Evolutionary conservation across 106 monocot species (phyloP).

Genomic region (Allium fistulosum): DNA sequence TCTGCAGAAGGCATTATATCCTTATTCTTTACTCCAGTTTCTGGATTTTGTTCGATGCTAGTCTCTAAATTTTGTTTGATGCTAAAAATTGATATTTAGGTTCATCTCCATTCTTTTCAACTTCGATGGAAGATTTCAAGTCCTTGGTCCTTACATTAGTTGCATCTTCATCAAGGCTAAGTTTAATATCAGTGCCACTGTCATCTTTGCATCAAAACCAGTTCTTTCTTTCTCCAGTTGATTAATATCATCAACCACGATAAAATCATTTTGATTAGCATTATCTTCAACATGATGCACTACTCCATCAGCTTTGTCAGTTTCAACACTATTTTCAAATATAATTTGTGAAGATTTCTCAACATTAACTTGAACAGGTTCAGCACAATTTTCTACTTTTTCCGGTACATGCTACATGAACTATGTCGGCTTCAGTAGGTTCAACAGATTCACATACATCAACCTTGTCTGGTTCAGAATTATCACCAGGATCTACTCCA

Average conservation of each 20-base stretch:
- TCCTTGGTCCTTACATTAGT: conserved; percentile 5
- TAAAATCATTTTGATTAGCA: conserved; percentile 9
- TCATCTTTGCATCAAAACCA: not conserved
- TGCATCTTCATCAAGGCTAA: conserved; percentile 6
- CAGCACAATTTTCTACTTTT: conserved; percentile 2
- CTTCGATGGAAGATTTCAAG: conserved; percentile 8
- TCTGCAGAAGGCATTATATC: conserved; percentile 22
- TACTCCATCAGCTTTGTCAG: not conserved
- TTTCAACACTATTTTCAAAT: too few species aligned
- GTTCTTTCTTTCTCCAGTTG: not conserved
- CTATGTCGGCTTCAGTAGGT: not conserved
- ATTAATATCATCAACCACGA: not conserved
- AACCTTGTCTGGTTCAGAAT: not conserved
- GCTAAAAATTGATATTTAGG: conserved; percentile 1
- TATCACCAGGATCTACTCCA: conserved; percentile 7
- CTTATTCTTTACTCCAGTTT: conserved; percentile 11
- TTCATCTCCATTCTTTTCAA: conserved; percentile 6
- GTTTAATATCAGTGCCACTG: not conserved
- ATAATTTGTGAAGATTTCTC: not conserved
- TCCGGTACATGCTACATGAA: not conserved
- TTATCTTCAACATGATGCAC: not conserved
- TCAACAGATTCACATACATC: conserved; percentile 1
- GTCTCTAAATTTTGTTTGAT: not conserved
- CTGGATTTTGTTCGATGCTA: conserved; percentile 1
- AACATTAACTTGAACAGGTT: not conserved